These are phyloP conservation scores for Ceriops zippeliana DNA, from an alignment of 345 rosid species.

Conservation along the genomic window DNA sequence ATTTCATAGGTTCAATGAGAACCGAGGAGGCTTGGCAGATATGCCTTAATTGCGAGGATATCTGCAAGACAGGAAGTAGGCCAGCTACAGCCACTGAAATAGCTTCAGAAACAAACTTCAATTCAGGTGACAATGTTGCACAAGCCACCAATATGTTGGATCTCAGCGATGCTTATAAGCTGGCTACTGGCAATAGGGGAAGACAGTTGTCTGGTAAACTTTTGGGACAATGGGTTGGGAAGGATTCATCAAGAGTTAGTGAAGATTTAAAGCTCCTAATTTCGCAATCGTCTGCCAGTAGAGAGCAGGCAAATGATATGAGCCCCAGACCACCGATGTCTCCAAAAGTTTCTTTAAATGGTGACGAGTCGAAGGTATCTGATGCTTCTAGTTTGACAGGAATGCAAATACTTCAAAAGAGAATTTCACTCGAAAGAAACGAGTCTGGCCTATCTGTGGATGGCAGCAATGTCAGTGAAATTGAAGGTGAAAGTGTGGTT, in stretches of 20 bases:
- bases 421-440: conserved; percentile 74
- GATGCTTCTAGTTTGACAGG: conserved; percentile 41
- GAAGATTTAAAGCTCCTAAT: conserved; percentile 67
- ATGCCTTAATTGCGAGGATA: conserved; percentile 23
- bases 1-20: conserved; percentile 38
- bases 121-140: conserved; percentile 33
- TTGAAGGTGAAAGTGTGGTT: conserved; percentile 74
- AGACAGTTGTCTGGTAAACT: conserved; percentile 52
- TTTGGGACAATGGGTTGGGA: conserved; percentile 61
- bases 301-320: conserved; percentile 54
- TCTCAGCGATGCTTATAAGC: conserved; percentile 81
- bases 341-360: conserved; percentile 21
- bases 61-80: conserved; percentile 17
- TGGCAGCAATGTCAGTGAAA: conserved; percentile 71
- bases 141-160: conserved; percentile 46
- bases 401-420: conserved; percentile 57
- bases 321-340: conserved; percentile 57
- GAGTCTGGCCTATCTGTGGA: conserved; percentile 83
- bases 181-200: conserved; percentile 55
- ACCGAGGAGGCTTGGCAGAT: conserved; percentile 27
- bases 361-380: conserved; percentile 45
- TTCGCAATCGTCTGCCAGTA: conserved; percentile 68
- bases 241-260: conserved; percentile 66
- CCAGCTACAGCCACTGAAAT: conserved; percentile 28
- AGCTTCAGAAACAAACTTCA: conserved; percentile 36